Base-by-base conservation (phyloP, 139 green algal genomes). In the Zygnema circumcarinatum region DNA sequence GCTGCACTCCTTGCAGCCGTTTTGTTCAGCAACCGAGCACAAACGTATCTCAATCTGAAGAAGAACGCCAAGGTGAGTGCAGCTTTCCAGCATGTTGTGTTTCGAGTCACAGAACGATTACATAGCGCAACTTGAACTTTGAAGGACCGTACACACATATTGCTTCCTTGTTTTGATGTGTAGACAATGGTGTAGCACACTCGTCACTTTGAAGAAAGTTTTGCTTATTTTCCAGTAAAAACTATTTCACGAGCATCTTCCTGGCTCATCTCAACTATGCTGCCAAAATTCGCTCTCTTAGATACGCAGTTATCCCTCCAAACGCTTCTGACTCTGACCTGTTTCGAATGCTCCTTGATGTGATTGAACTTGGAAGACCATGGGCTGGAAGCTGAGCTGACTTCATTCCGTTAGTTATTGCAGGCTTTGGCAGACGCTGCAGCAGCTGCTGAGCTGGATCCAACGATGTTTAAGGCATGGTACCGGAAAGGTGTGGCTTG, bases 391-490 rank as follows among this genome's bases (percentile, higher is more conserved):
- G n/a, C n/a, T n/a, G n/a, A n/a, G n/a, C n/a, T n/a, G n/a, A n/a
- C n/a, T n/a, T n/a, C n/a, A n/a, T n/a, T n/a, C n/a, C n/a, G n/a
- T n/a, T n/a, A n/a, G n/a, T n/a, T n/a, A n/a, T n/a, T n/a, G 25
- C 38, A 84, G 79, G 79, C 79, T 52, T 67, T 68, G 16, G 22
- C 35, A 29, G 79, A 85, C 36, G 79, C 79, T 38, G 79, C 25
- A 25, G 79, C 79, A 22, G 79, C 79, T 42, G 42, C 79, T 39
- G 29, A 33, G 29, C 33, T 85, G 36, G 79, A 85, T 38, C 40
- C 42, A 2, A 79, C 25, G 22, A 76, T 78, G 56, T 85, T 85
- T 40, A 85, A 85, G 52, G 79, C 79, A 31, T 85, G 79, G 79
- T 76, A 78, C 25, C 79, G 79, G 33, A 85, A 75, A 54, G 79